Conservation (phyloP, 208 protist species). For the Trypanosoma avium region DNA sequence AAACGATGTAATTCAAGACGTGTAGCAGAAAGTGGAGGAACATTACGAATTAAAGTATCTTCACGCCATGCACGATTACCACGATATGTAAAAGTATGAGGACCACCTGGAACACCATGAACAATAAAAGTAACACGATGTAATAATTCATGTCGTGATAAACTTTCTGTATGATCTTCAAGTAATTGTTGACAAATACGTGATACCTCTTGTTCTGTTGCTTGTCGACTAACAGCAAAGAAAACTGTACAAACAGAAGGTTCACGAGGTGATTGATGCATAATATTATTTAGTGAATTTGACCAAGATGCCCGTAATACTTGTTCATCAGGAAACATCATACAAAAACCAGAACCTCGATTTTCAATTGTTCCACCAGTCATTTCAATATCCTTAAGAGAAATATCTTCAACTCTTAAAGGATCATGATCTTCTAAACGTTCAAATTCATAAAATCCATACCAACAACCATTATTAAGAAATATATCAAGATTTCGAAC, state of each 20-base stretch:
- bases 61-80: constrained; percentile 53
- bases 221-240: constrained; percentile 49
- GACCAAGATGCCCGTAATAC: constrained; percentile 33
- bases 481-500: constrained; percentile 71
- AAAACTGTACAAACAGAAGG: constrained; percentile 57
- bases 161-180: constrained; percentile 37
- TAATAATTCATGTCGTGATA: constrained; percentile 33
- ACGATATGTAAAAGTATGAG: constrained; percentile 93
- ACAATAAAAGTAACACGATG: constrained; percentile 70
- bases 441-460: constrained; percentile 62
- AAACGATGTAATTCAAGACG: constrained; percentile 94
- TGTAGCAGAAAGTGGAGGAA: constrained; percentile 94
- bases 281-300: constrained; percentile 36
- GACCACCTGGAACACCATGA: constrained; percentile 62
- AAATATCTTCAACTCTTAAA: constrained; percentile 21
- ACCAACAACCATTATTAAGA: constrained; percentile 47
- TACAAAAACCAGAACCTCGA: constrained; percentile 39
- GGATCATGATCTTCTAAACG: constrained; percentile 40
- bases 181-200: constrained; percentile 47
- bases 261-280: constrained; percentile 31
- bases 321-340: constrained; percentile 67
- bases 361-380: constrained; percentile 4
- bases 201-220: constrained; percentile 42
- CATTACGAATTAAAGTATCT: constrained; percentile 93
- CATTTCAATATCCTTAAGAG: constrained; percentile 15